phyloP scores from a whole-genome alignment of 225 moss, liverwort and hornwort genomes.

The Sphagnum tenellum region DNA sequence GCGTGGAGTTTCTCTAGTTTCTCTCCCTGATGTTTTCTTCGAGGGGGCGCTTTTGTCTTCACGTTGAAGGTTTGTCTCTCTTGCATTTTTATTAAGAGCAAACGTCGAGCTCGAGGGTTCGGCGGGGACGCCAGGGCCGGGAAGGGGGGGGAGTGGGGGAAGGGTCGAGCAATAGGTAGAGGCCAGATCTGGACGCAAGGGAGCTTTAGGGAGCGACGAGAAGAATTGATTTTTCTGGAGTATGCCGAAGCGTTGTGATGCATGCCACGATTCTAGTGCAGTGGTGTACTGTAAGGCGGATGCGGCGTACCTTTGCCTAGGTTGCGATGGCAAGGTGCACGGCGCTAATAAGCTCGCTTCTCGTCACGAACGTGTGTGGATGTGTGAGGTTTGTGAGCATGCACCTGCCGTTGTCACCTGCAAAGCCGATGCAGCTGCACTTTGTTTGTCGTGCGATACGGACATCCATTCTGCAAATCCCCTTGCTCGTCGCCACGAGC shows the following conservation, averaged over 20 bases:
- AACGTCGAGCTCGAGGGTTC: background rate
- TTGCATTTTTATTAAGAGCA: background rate
- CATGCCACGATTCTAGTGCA: constrained; percentile 64
- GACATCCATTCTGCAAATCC: constrained; percentile 93
- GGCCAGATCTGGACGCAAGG: too few species aligned
- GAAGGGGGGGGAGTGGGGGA: too few species aligned
- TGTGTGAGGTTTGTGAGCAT: constrained; percentile 91
- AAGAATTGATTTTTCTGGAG: constrained; percentile 1
- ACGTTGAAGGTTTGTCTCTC: background rate
- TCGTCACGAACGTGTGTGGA: constrained; percentile 84
- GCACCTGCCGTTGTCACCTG: constrained; percentile 83
- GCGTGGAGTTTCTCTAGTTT: background rate
- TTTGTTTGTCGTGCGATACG: constrained; percentile 72
- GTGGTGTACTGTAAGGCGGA: constrained; percentile 87
- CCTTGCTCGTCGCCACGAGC: constrained; percentile 78
- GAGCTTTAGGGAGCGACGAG: too few species aligned
- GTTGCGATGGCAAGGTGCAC: constrained; percentile 79
- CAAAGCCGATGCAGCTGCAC: constrained; percentile 86
- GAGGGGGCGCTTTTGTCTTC: background rate
- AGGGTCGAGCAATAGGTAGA: too few species aligned
- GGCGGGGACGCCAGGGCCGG: background rate
- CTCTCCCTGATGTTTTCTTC: constrained; percentile 5
- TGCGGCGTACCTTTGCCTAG: constrained; percentile 59
- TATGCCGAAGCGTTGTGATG: constrained; percentile 99
- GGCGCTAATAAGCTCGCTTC: constrained; percentile 86